Base-by-base conservation (phyloP, 2,329 filamentous ascomycete species). In the Xylariaceae sp. region DNA sequence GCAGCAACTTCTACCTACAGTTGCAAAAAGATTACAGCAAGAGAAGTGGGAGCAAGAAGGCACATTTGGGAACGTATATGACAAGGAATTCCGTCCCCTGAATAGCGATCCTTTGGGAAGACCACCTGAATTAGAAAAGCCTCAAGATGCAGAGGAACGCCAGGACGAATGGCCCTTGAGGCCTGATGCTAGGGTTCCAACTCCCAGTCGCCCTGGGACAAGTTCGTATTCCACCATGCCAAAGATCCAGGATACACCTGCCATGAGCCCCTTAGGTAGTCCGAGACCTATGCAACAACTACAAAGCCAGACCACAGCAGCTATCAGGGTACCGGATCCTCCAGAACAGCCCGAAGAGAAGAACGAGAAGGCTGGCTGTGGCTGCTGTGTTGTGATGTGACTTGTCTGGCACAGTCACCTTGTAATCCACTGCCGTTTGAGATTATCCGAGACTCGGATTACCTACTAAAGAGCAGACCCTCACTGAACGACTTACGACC, bases 1-100 rank as follows among this genome's bases (percentile, higher is more conserved):
- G 58, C 90, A 99, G 72, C 94, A 99, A 69, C 86, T 99, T 47
- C 84, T 99, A 9, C 94, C 94, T 1, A 97, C 94, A 0, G 92
- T 97, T 58, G 94, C 94, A 10, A 91, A 88, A 66, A 83, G 91
- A 50, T 81, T 97, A 72, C 90, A 94, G 71, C 93, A 97, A 75
- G 92, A 97, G 72, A 90, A 93, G 71, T 97, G 92, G 92, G 92
- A 95, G 73, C 89, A 86, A 64, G 91, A 97, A 71, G 92, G 92
- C 59, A 91, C 90, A 60, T 89, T 91, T 59, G 91, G 91, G 3
- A 90, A 84, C 54, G 81, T 88, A 21, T 97, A 96, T 69, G 92
- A 96, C 73, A 89, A 85, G 58, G 87, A 96, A 55, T 94, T 97
- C 74, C 85, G 89, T 15, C 87, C 92, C 5, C 76, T 97, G 58